phyloP scores from a whole-genome alignment of 805 yeast species.

The Wickerhamiella lipophila region DNA sequence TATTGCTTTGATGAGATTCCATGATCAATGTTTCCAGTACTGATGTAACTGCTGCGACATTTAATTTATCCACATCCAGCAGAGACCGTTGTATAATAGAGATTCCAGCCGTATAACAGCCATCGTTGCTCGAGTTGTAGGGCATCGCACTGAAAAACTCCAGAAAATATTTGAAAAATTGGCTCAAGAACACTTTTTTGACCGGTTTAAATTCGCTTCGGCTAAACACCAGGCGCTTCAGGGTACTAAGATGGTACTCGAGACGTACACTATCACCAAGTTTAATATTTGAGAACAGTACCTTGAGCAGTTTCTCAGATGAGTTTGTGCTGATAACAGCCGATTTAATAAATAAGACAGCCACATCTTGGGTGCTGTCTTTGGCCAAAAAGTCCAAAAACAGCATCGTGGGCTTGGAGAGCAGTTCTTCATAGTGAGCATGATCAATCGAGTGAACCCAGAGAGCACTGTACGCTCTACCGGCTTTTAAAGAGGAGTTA shows the following conservation, averaged over 20 bases:
- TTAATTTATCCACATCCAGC: constrained; percentile 6
- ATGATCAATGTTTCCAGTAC: neutral
- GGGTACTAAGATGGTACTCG: constrained; percentile 6
- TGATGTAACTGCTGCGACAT: neutral
- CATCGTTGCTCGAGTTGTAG: neutral
- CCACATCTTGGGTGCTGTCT: neutral
- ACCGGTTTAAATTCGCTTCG: neutral
- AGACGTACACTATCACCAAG: neutral
- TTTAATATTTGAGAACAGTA: constrained; percentile 33
- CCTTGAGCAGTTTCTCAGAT: constrained; percentile 46
- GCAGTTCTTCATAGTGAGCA: constrained; percentile 32
- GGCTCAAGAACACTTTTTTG: constrained; percentile 6
- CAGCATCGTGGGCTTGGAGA: constrained; percentile 52
- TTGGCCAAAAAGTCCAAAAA: constrained; percentile 44
- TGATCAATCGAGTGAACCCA: constrained; percentile 65
- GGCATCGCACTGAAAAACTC: constrained; percentile 1
- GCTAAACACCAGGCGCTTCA: neutral
- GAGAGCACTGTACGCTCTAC: constrained; percentile 46
- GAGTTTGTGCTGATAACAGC: constrained; percentile 34
- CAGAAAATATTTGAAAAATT: constrained; percentile 4
- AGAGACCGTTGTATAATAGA: constrained; percentile 5
- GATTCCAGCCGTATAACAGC: constrained; percentile 4
- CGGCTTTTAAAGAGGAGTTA: constrained; percentile 29
- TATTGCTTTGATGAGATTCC: neutral
- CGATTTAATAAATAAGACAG: constrained; percentile 10